These are phyloP conservation scores for Limonomyces culmigenus DNA, from an alignment of 1,284 basidiomycete species.

Conservation along the genomic window DNA sequence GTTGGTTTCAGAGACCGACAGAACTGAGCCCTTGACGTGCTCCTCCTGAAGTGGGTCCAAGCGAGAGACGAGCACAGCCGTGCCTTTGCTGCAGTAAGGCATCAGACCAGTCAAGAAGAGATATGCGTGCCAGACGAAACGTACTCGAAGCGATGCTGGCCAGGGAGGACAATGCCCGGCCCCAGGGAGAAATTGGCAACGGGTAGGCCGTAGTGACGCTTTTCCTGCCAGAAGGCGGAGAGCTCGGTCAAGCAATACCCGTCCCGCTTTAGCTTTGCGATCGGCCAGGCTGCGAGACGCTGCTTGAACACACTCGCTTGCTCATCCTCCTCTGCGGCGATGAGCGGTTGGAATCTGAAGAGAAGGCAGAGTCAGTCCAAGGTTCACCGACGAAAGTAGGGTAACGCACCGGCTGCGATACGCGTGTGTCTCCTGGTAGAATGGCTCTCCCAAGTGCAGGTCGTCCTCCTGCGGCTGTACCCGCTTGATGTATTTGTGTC, in stretches of 20 bases:
- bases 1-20: constrained; percentile 26
- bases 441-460: too few relatives aligned
- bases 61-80: constrained; percentile 45
- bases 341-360: not conserved
- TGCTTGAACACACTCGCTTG: not conserved
- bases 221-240: not conserved
- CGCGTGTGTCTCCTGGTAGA: too few relatives aligned
- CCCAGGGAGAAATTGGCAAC: not conserved
- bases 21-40: constrained; percentile 38
- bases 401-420: too few relatives aligned
- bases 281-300: not conserved
- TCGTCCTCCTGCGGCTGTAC: too few relatives aligned
- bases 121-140: not conserved
- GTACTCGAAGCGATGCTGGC: not conserved
- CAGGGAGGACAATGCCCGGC: not conserved
- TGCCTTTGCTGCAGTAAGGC: constrained; percentile 35
- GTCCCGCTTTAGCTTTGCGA: not conserved
- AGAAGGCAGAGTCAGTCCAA: too few relatives aligned
- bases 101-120: not conserved
- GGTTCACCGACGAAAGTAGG: too few relatives aligned
- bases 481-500: too few relatives aligned
- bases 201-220: not conserved
- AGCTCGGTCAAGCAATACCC: not conserved
- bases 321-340: not conserved
- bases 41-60: constrained; percentile 37